Evolutionary conservation across 2,329 filamentous ascomycete genomes (phyloP), one percentile per base, ranked within the genome.

Genomic region (Botrytis elliptica): DNA sequence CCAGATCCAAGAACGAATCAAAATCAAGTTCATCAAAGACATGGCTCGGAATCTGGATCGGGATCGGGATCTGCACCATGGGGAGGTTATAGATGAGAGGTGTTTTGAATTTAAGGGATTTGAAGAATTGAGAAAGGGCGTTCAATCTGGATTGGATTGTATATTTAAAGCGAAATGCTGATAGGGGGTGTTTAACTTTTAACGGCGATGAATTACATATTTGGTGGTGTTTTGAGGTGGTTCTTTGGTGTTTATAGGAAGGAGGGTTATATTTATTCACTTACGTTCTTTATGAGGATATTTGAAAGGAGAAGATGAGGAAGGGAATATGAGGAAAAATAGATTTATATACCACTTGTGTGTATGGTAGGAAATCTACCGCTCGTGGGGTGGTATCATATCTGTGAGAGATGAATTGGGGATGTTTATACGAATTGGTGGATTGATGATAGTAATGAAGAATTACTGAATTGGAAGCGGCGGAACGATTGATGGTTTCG

Each of bases 81-180:
- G 46, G 46, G 46, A 29, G 65, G 65, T 55, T 68, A 68, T 42
- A 55, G 65, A 40, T 55, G 65, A 67, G n/a, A 20, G 44, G 14
- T 7, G 2, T 40, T 55, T 55, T 12, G 33, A 14, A 29, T 60
- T 22, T 20, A 16, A 29, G 4, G 12, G 46, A 38, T 18, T 38
- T 67, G 18, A 9, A 25, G n/a, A 5, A 55, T 55, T 55, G 3
- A 1, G 9, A 36, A 25, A 10, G 14, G 33, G 65, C 46, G 46
- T 55, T 55, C 52, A 46, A 64, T 46, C 12, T 38, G 14, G 46
- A 22, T 42, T 55, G 38, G 46, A 29, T 29, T 66, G 64, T 66
- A 66, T 29, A 64, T 52, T 40, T 55, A 25, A 38, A 46, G 65
- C 25, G 65, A 63, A 42, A 29, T 44, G 36, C 22, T 38, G 25